Conservation (phyloP, 2,329 filamentous ascomycete genomes). For the Fusarium chuoi region DNA sequence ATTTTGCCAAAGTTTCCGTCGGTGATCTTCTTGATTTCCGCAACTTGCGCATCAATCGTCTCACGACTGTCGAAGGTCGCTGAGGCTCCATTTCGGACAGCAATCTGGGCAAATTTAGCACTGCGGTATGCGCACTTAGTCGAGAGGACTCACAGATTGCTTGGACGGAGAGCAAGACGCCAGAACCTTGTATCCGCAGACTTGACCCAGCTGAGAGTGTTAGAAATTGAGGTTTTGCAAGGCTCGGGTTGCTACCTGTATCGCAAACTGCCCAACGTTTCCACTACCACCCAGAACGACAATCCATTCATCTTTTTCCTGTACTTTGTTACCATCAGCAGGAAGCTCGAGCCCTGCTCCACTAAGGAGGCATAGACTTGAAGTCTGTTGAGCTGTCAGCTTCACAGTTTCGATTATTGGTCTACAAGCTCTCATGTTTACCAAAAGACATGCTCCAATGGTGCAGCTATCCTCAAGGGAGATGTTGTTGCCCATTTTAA, state of each 20-base stretch:
- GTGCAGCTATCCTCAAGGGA: conserved; percentile 47
- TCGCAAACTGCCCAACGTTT: conserved; percentile 49
- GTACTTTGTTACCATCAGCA: conserved; percentile 6
- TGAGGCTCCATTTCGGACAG: conserved; percentile 45
- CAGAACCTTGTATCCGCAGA: conserved; percentile 51
- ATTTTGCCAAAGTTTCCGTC: conserved; percentile 48
- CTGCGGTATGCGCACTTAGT: neutral
- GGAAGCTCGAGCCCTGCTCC: conserved; percentile 43
- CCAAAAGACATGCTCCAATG: conserved; percentile 50
- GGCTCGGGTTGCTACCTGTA: conserved; percentile 38
- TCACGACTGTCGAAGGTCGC: conserved; percentile 48
- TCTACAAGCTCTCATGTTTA: conserved; percentile 18
- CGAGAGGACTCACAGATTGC: conserved; percentile 19
- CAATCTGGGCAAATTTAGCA: conserved; percentile 28
- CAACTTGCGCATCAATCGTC: conserved; percentile 45
- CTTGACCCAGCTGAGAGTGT: conserved; percentile 45
- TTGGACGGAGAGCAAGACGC: conserved; percentile 50
- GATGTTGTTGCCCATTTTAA: conserved; percentile 45
- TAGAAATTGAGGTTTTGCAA: neutral
- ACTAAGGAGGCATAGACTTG: conserved; percentile 47
- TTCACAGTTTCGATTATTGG: neutral
- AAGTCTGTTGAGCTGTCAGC: conserved; percentile 38
- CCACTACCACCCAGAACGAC: conserved; percentile 51
- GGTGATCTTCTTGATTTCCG: conserved; percentile 46
- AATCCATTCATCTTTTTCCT: conserved; percentile 49